Evolutionary conservation across 768 basidiomycete species (phyloP), one percentile per base, ranked within the genome.

Genomic region (Clitopilus hobsonii): DNA sequence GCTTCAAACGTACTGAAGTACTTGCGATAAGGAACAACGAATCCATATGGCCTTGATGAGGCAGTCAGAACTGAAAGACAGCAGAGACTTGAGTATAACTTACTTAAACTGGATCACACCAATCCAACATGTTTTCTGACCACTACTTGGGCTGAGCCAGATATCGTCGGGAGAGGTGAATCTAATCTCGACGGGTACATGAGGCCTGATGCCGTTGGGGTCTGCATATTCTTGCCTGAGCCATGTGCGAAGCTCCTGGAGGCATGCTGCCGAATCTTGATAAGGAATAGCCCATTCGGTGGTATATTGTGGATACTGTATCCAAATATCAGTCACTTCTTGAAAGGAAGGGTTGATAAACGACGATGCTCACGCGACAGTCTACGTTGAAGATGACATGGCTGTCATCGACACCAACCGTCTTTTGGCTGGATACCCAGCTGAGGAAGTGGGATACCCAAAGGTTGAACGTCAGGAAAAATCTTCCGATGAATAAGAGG

Each of bases 91-190:
- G 38, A 49, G 38, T 11, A 20, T 20, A 13, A 71, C 90, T 64
- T 55, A 98, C 96, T 92, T 93, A 75, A 86, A 99, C 65, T 95
- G 92, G n/a, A 97, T 83, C 52, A 98, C 84, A n/a, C 97, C 97
- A 56, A 99, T 91, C 90, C 94, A 99, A 61, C 87, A 89, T 6
- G 89, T 94, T 66, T 72, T 75, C 54, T 84, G 79, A 52, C 86
- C 87, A 65, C 83, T 84, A 64, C 88, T 88, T 1, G 97, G 97
- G 67, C 90, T 93, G 27, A 99, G 77, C 92, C 92, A 98, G 52
- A 97, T 90, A 64, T 97, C 91, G 69, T 98, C 97, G 22, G 78
- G 76, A 13, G 85, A 84, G 41, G 92, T 88, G 68, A 91, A 94
- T 8, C 97, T 83, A 52, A 99, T 83, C 73, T 98, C 97, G 62